phyloP scores from a whole-genome alignment of 2,329 filamentous ascomycete species.

The Sarocladium brachiariae region DNA sequence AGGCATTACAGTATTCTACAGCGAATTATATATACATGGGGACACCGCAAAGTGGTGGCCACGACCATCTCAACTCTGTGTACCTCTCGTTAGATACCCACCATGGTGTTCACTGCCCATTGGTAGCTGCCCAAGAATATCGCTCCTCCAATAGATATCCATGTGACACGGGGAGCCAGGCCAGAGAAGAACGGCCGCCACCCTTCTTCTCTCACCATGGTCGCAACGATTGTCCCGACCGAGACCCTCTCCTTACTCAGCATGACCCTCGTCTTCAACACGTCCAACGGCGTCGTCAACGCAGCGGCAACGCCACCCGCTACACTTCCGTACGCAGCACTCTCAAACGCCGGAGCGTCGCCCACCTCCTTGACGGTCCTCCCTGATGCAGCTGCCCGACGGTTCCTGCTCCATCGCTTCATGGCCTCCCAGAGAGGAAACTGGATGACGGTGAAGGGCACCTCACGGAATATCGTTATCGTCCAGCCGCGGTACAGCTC shows the following conservation, averaged over 20 bases:
- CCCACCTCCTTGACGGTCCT: not conserved
- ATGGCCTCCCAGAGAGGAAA: slow-evolving; percentile 95
- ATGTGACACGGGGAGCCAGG: slow-evolving; percentile 75
- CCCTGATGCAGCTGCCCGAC: slow-evolving; percentile 13
- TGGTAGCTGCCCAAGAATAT: slow-evolving; percentile 94
- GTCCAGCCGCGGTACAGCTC: slow-evolving; percentile 89
- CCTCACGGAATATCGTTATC: slow-evolving; percentile 90
- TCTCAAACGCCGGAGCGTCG: slow-evolving; percentile 65
- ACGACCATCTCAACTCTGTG: too few species aligned
- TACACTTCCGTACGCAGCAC: slow-evolving; percentile 75
- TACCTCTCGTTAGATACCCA: slow-evolving; percentile 1
- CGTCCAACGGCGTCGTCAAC: slow-evolving; percentile 87
- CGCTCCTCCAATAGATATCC: slow-evolving; percentile 91
- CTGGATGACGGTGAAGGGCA: slow-evolving; percentile 94
- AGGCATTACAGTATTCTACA: not conserved
- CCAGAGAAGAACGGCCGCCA: slow-evolving; percentile 66
- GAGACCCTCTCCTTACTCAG: slow-evolving; percentile 63
- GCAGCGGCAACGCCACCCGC: slow-evolving; percentile 82
- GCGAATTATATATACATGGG: not conserved
- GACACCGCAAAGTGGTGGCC: too few species aligned
- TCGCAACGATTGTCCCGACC: slow-evolving; percentile 51
- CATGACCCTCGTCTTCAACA: slow-evolving; percentile 97
- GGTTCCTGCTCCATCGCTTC: slow-evolving; percentile 61
- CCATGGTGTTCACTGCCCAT: slow-evolving; percentile 72
- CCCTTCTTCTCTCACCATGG: slow-evolving; percentile 60